Base-by-base conservation (phyloP, 2,329 filamentous ascomycete genomes). In the Emergomyces pasteurianus region DNA sequence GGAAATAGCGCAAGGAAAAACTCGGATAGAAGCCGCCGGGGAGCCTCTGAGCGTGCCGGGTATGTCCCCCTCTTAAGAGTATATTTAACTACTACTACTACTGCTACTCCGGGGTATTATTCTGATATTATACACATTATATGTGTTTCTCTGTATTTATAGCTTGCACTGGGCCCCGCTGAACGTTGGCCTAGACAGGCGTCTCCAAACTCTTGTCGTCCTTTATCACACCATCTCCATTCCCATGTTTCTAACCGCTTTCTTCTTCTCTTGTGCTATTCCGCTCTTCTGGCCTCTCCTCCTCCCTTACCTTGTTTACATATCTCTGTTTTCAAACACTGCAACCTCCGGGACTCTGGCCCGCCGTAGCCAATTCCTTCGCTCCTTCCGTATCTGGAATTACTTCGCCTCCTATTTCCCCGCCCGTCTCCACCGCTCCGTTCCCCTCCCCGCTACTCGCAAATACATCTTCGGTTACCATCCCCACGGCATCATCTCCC, bases 391-490 rank as follows among this genome's bases (percentile, higher is more conserved):
- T 36, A 77, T 95, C 52, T 99, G 92, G 92, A 88, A 83, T 43
- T 83, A 95, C 53, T 97, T 96, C 71, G 91, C 89, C 31, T 89
- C 85, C 18, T 99, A 97, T 78, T 99, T 95, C 71, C 94, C 94
- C 3, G 90, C 91, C 55, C 83, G 83, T 61, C 81, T 99, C 46
- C 91, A 97, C 77, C 90, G 94, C 65, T 94, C 90, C 3, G 83
- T 88, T 65, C 81, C 87, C 61, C 83, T 99, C 7, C 83, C 88
- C 26, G 83, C 90, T 0, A 90, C 87, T 1, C 82, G 91, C 64
- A 96, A 95, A 75, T 99, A 97, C 77, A 91, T 99, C 64, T 91
- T 99, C 68, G 92, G 92, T 52, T 97, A 97, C 73, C 94, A 97
- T 69, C 94, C 94, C 0, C 94, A 99, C 71, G 92, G 94, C 28